Base-by-base conservation (phyloP, 2,329 filamentous ascomycete species). In the Talaromyces sp. region DNA sequence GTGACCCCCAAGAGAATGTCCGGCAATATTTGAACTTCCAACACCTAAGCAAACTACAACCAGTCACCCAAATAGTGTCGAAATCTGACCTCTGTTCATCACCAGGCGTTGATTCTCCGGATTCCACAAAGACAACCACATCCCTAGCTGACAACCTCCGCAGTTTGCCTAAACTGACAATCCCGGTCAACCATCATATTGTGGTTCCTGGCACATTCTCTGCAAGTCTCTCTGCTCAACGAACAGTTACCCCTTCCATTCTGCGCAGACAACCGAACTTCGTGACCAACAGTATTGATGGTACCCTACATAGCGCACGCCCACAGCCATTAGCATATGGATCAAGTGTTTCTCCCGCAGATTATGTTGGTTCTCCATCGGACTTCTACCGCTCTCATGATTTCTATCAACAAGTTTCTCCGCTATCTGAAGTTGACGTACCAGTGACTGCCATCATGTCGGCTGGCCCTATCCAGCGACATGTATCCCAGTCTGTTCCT, bases 1-100 rank as follows among this genome's bases (percentile, higher is more conserved):
- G 90, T 62, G 93, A 97, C 73, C 91, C 93, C 6, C 93, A 96
- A 76, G 93, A 97, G 79, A 96, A 94, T 71, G 92, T 98, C 41
- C 89, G 91, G 73, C 92, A 96, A 69, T 98, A 97, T 78, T 85
- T 98, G 62, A 87, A 87, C 73, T 93, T 97, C 75, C 94, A 98
- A 75, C 89, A 90, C 75, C 60, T 80, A 1, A 73, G 68, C 58
- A 67, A 60, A 27, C 62, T 73, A 14, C 70, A 71, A 73, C 68
- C 70, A 27, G 66, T 68, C 67, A 86, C 88, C 66, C 84, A 90
- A 22, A 86, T 87, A 8, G 10, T 85, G 85, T 11, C 90, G 16
- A 88, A 89, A 3, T 90, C 89, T 69, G 87, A 91, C 79, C 81
- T 88, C 70, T 84, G 84, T 66, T 65, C 68, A 50, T 71, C 73